Evolutionary conservation across 1,139 yeast species (phyloP).

Genomic region (Diutina mesorugosa): DNA sequence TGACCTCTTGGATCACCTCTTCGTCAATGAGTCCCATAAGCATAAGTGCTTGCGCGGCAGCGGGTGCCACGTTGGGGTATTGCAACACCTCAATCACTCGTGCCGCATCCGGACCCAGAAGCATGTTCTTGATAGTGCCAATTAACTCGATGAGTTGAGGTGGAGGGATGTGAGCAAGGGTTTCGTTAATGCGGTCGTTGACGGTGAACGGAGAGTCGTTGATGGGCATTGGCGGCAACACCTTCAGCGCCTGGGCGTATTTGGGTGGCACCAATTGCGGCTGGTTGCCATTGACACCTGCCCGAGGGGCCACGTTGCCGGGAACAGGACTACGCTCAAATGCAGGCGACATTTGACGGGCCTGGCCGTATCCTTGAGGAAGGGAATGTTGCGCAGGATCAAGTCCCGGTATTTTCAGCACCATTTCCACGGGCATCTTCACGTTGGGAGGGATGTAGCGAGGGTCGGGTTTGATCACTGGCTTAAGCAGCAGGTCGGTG

Average conservation of each 20-base stretch:
- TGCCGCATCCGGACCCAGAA: conserved; percentile 36
- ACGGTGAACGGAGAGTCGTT: conserved; percentile 24
- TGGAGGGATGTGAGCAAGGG: conserved; percentile 53
- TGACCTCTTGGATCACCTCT: conserved; percentile 39
- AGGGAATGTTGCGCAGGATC: not conserved
- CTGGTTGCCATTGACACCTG: conserved; percentile 9
- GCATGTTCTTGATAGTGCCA: conserved; percentile 44
- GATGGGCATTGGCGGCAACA: conserved; percentile 14
- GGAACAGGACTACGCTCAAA: not conserved
- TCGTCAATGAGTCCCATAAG: conserved; percentile 65
- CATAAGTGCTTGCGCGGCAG: conserved; percentile 63
- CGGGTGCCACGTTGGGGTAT: conserved; percentile 45
- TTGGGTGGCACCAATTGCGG: conserved; percentile 5
- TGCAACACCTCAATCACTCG: conserved; percentile 39
- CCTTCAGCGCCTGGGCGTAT: conserved; percentile 35
- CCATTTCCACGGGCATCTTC: not conserved
- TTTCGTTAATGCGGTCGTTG: conserved; percentile 41
- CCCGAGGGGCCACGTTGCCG: not conserved
- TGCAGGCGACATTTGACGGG: not conserved
- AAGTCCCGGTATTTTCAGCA: not conserved
- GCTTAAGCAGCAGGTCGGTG: conserved; percentile 1
- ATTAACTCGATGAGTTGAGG: conserved; percentile 54
- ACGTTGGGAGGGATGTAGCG: not conserved
- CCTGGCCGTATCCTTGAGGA: not conserved
- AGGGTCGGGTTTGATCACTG: not conserved